Percentiles rank a stretch among this genome's conserved stretches.
phyloP scores from a whole-genome alignment of 192 early-diverging fungal genomes.

The Phlyctochytrium arcticum region DNA sequence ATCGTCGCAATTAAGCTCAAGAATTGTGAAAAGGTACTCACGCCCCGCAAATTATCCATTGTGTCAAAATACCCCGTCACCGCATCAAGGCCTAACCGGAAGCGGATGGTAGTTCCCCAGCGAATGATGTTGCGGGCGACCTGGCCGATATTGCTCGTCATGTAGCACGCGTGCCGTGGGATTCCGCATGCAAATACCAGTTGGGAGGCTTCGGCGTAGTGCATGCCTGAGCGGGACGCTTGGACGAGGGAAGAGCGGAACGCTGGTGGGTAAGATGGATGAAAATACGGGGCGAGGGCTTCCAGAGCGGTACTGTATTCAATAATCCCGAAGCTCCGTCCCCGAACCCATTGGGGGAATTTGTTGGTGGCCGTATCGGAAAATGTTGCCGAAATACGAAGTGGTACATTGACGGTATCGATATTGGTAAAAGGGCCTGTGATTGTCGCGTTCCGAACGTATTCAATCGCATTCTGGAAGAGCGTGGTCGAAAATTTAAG shows the following conservation, averaged over 20 bases:
- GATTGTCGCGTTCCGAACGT: neutral
- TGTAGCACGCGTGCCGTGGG: constrained; percentile 13
- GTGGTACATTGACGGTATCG: constrained; percentile 4
- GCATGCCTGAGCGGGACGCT: neutral
- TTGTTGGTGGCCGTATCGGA: constrained; percentile 18
- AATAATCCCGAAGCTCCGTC: neutral
- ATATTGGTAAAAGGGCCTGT: neutral
- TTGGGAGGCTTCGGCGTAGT: constrained; percentile 15
- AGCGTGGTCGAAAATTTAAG: neutral
- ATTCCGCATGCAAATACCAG: constrained; percentile 18
- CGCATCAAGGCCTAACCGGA: constrained; percentile 20
- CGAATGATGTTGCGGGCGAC: constrained; percentile 9
- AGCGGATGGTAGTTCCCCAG: constrained; percentile 18
- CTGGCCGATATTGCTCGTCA: neutral
- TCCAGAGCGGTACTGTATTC: constrained; percentile 11
- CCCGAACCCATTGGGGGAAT: constrained; percentile 9
- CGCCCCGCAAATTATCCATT: neutral
- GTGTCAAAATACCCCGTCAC: neutral
- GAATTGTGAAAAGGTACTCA: constrained; percentile 23
- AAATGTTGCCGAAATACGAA: neutral
- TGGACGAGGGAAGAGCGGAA: neutral
- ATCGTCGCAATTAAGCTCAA: constrained; percentile 26
- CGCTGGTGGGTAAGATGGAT: constrained; percentile 8
- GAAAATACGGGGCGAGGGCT: constrained; percentile 10
- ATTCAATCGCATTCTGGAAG: neutral